Percentiles rank a stretch among this genome's conserved stretches.
Conservation (phyloP, 2,329 filamentous ascomycete genomes). For the Fusarium floridanum region DNA sequence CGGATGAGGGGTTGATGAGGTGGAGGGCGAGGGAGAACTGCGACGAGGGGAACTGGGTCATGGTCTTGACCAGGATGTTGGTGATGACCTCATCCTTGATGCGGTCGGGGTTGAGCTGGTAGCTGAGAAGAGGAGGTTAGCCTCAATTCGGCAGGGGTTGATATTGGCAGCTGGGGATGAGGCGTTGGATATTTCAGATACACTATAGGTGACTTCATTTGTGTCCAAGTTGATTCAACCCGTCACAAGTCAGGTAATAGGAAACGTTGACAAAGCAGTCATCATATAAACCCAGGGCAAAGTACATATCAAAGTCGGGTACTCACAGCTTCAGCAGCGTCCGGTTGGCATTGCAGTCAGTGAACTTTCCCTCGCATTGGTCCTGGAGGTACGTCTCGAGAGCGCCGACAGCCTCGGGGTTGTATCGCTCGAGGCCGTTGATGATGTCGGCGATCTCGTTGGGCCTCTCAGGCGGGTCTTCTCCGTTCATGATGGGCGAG, state of each 20-base stretch:
- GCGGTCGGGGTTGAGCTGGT: constrained; percentile 99
- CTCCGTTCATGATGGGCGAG: constrained; percentile 71
- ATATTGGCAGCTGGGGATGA: not conserved
- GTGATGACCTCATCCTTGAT: constrained; percentile 97
- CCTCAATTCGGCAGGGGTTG: constrained; percentile 5
- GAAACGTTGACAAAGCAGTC: constrained; percentile 83
- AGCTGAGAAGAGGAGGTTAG: constrained; percentile 67
- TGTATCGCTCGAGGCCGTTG: constrained; percentile 97
- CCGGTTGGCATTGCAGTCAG: constrained; percentile 96
- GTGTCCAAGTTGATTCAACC: constrained; percentile 56
- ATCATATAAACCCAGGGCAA: constrained; percentile 71
- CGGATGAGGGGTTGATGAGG: constrained; percentile 86
- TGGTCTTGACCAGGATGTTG: constrained; percentile 98
- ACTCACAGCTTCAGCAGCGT: constrained; percentile 97
- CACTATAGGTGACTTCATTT: constrained; percentile 80
- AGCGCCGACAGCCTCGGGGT: constrained; percentile 92
- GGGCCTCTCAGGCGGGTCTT: constrained; percentile 92
- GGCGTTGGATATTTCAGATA: constrained; percentile 69
- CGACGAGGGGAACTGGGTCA: constrained; percentile 95
- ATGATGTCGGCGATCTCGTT: constrained; percentile 94
- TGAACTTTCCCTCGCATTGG: constrained; percentile 95
- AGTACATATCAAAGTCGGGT: constrained; percentile 18
- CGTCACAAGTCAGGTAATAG: constrained; percentile 90
- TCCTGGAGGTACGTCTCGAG: constrained; percentile 95
- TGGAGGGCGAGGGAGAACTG: constrained; percentile 96